Base-by-base conservation (phyloP, 2,329 filamentous ascomycete genomes). In the Ilyonectria robusta region DNA sequence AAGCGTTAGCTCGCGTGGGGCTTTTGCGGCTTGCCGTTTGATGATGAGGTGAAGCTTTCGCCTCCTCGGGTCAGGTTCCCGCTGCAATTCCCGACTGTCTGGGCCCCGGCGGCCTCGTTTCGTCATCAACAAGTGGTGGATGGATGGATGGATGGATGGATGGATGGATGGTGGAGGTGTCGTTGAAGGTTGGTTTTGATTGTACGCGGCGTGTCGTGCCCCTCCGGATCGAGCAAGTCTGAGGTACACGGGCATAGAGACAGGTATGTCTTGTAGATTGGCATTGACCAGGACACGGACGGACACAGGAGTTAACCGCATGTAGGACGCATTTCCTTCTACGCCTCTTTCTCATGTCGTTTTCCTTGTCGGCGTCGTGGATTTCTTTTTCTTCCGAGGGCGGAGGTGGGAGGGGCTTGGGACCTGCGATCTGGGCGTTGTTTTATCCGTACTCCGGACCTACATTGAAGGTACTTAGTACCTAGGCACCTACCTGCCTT, bases 1-100 rank as follows among this genome's bases (percentile, higher is more conserved):
- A 50, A 50, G 33, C 33, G 21, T 40, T 51, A 37, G 57, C 21
- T 33, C 11, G 35, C 33, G 19, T 55, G 62, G 62, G 42, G 17
- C 62, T 29, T 50, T 26, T 53, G 29, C 10, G n/a, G 48, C 48
- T 53, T 35, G 48, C 35, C 23, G 42, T 46, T 54, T 56, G 44
- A 15, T n/a, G 26, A 57, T 46, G 37, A 44, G 63, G 40, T 57
- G 53, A 57, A 46, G 61, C 62, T 50, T 54, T 60, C 47, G 35
- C 35, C 48, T 65, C 58, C 48, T 65, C 58, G 64, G 65, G 56
- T 56, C 60, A 40, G 59, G 40, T 57, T 72, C 62, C 62, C 54
- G 68, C 57, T 65, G 67, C 47, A 51, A 57, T 62, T 66, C 60
- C 66, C 70, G 67, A 65, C 62, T 60, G 56, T 59, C 37, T 70